Evolutionary conservation across 2,329 filamentous ascomycete species (phyloP), one percentile per base, ranked within the genome.

Genomic region (Rasamsonia emersonii): DNA sequence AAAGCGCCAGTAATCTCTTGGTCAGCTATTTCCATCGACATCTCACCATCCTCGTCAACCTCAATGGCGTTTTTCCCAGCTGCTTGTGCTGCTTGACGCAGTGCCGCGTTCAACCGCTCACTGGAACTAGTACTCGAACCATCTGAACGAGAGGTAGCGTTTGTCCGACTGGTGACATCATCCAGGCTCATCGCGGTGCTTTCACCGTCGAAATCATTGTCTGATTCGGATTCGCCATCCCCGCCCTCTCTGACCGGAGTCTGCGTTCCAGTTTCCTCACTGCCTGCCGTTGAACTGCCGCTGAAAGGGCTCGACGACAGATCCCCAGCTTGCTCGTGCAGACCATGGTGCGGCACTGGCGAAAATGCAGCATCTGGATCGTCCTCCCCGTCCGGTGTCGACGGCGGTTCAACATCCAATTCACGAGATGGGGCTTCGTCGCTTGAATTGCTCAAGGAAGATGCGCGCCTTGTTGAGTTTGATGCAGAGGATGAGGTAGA

Each of bases 181-280:
- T 89, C 84, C 26, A 93, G 65, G 20, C 79, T 89, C 77, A 88
- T 85, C 56, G 84, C 80, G 1, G 83, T 88, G 18, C 77, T 81
- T 42, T 84, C 80, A 40, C 82, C 65, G 33, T 70, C 69, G 20
- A 59, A 65, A 17, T 64, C 67, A 38, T 57, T 58, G 23, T 50
- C 56, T 7, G 71, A 72, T 29, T 71, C 34, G 62, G 59, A 41
- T 49, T 79, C 74, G 3, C 42, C 53, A 23, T 46, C 47, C 9
- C 49, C 53, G 6, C 57, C 58, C 34, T 64, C 64, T 29, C 59
- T 61, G 7, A 46, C 49, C 32, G 58, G 39, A 15, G 44, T 53
- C 31, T 59, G 58, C 9, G 46, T 40, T 9, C 53, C 55, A 26
- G 47, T 62, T 24, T 67, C 68, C 35, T 69, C 65, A 33, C 59